A percentile compares a stretch with the other conserved stretches of the same genome.
Evolutionary conservation across 208 protist genomes (phyloP).

Genomic region (Crithidia thermophila): DNA sequence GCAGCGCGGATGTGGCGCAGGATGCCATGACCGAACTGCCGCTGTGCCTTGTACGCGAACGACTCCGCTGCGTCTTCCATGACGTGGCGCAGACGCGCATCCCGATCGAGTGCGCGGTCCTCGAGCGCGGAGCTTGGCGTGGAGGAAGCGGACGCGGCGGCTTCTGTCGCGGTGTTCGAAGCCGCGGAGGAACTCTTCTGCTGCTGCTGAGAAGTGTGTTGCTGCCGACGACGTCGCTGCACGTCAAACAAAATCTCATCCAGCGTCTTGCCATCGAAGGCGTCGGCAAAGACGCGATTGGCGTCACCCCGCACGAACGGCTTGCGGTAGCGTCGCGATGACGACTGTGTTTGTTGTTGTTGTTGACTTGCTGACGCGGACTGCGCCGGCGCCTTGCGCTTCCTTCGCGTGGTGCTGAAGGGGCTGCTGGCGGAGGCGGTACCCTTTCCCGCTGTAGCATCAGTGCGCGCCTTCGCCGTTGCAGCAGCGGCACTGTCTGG

Average conservation of each 20-base stretch:
- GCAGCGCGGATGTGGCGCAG: conserved; percentile 41
- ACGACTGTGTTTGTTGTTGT: conserved; percentile 3
- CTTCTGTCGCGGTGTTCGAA: neutral
- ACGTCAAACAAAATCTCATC: conserved; percentile 85
- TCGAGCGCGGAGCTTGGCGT: neutral
- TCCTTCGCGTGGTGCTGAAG: conserved; percentile 4
- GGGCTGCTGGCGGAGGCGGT: neutral
- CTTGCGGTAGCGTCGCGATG: conserved; percentile 19
- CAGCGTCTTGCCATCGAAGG: conserved; percentile 83
- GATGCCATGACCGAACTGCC: conserved; percentile 66
- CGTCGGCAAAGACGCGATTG: conserved; percentile 80
- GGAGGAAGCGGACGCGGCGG: conserved; percentile 8
- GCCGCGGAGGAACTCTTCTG: neutral
- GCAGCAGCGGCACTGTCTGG: conserved; percentile 2
- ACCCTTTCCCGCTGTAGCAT: neutral
- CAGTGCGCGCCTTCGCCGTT: neutral
- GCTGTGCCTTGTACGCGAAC: conserved; percentile 46
- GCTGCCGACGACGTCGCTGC: conserved; percentile 50
- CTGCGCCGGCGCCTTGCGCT: neutral
- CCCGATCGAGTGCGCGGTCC: conserved; percentile 33
- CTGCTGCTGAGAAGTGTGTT: too few species aligned
- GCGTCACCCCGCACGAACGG: conserved; percentile 83
- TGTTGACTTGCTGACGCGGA: neutral
- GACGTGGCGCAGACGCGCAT: conserved; percentile 62
- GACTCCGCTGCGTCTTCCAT: conserved; percentile 59